These are phyloP conservation scores for Dimargaris xerosporica DNA, from an alignment of 192 early-diverging fungal species.

Conservation along the genomic window DNA sequence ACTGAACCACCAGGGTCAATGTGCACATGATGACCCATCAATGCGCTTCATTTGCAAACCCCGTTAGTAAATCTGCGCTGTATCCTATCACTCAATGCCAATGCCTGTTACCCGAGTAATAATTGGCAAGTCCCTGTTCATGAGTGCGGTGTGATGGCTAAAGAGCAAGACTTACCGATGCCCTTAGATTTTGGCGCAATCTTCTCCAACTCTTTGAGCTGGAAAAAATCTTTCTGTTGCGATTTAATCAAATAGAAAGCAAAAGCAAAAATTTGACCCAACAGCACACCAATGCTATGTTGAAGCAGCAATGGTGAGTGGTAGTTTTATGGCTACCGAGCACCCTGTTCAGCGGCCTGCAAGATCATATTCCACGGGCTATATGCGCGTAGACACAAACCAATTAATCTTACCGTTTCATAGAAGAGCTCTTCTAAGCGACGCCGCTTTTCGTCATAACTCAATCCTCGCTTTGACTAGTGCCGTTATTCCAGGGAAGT, in stretches of 20 bases:
- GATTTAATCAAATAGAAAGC: neutral
- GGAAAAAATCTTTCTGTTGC: constrained; percentile 47
- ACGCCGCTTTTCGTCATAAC: constrained; percentile 1
- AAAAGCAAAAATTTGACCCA: neutral
- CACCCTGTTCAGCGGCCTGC: neutral
- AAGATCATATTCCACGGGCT: neutral
- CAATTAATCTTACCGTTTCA: constrained; percentile 2
- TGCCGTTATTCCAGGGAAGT: no score
- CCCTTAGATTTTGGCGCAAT: constrained; percentile 67
- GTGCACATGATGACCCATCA: neutral
- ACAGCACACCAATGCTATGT: neutral
- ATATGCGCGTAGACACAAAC: neutral
- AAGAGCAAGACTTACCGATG: constrained; percentile 32
- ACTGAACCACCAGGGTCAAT: constrained; percentile 24
- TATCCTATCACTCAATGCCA: neutral
- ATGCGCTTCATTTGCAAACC: neutral
- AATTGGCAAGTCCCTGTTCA: neutral
- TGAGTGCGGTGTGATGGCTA: neutral
- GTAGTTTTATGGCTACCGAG: neutral
- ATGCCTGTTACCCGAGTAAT: neutral
- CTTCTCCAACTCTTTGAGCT: constrained; percentile 75
- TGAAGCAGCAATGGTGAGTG: neutral
- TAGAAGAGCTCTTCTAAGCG: constrained; percentile 1
- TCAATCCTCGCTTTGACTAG: constrained; percentile 7
- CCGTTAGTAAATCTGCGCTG: neutral